Evolutionary conservation across 2,329 filamentous ascomycete species (phyloP), one percentile per base, ranked within the genome.

Genomic region (Microcera coccophila): DNA sequence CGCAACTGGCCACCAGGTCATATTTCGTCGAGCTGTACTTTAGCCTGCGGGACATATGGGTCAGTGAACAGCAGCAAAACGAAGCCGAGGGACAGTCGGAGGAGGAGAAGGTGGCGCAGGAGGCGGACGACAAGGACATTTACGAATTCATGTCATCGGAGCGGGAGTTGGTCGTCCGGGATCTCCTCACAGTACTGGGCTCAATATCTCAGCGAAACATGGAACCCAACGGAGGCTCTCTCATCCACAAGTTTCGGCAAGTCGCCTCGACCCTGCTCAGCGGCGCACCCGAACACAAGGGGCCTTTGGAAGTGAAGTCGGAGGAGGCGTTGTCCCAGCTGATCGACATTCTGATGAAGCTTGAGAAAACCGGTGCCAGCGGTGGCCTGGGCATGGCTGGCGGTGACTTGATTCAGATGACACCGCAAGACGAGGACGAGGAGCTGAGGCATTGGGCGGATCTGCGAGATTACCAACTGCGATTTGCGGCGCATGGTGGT

Each of bases 1-100:
- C 85, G 5, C 85, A 90, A 57, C 72, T 95, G 9, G 82, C 84
- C 3, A 94, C 88, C 0, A 78, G 90, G 18, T 91, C 87, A 0
- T 90, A 89, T 61, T 81, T 91, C 43, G 87, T 94, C 1, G 88
- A 95, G 62, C 84, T 90, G 50, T 95, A 91, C 66, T 88, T 88
- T 63, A 82, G 82, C 54, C 73, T 93, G 2, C 80, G 82, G 28
- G 85, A 90, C 40, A 78, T 82, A 1, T 79, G 84, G 54, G 67
- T 78, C 32, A 62, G 69, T 15, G 68, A 75, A 44, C 66, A 72
- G 44, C 64, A 69, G 42, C 55, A 63, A 44, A 54, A 57, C 8
- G 62, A 61, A 4, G 63, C 64, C 15, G 65, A 65, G 20, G 61
- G 65, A 16, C 67, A 53, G 18, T 54, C 56, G 4, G 64, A 64